These are phyloP conservation scores for Fomitopsis betulina DNA, from an alignment of 1,284 basidiomycete genomes.

Conservation along the genomic window DNA sequence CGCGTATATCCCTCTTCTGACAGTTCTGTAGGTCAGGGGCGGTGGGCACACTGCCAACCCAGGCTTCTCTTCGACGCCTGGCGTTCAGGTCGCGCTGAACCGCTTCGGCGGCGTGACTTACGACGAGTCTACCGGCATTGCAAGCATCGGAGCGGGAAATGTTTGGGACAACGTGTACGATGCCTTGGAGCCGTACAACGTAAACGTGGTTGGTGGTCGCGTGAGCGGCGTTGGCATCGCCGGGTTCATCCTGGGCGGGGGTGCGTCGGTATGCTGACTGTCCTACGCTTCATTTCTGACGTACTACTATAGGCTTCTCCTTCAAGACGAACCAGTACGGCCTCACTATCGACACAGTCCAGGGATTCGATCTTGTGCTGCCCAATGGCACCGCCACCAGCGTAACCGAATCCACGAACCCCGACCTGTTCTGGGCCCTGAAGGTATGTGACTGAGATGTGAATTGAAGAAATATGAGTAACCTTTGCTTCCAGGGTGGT, in stretches of 20 bases:
- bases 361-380: constrained; percentile 35
- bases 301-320: constrained; percentile 32
- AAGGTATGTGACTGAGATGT: constrained; percentile 25
- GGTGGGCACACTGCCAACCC: constrained; percentile 45
- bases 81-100: constrained; percentile 46
- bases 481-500: constrained; percentile 37
- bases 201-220: constrained; percentile 44
- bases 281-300: background rate
- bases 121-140: constrained; percentile 26
- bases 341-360: constrained; percentile 40
- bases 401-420: constrained; percentile 20
- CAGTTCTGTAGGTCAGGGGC: constrained; percentile 36
- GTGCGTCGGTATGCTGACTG: constrained; percentile 16
- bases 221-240: constrained; percentile 35
- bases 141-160: constrained; percentile 42
- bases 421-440: constrained; percentile 36
- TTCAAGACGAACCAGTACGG: constrained; percentile 38
- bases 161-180: constrained; percentile 47
- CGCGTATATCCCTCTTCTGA: background rate
- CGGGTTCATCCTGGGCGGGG: constrained; percentile 45
- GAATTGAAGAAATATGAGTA: background rate
- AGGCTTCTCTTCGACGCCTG: constrained; percentile 46
- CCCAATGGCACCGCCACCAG: constrained; percentile 34
- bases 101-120: constrained; percentile 39
- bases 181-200: constrained; percentile 28